Base-by-base conservation (phyloP, 495 filamentous ascomycete genomes). In the Filosporella fistucella region DNA sequence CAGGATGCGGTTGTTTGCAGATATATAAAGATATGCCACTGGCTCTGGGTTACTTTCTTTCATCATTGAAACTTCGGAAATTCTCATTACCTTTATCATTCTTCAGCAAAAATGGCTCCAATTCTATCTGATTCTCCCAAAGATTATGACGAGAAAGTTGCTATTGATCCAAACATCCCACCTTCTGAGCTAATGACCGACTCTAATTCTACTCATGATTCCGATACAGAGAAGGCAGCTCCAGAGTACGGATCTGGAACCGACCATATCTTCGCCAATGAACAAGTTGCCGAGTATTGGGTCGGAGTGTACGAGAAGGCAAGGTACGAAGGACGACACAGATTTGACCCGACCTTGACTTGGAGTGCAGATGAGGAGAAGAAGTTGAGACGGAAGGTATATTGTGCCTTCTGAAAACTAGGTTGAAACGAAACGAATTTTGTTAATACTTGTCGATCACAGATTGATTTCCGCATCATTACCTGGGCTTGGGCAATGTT, bases 351-450 rank as follows among this genome's bases (percentile, higher is more conserved):
- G 0, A 65, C 77, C 0, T 81, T 81, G 35, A 69, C 80, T 39
- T 90, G 87, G 86, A 73, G 73, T 0, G 72, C 76, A 51, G 56
- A 69, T 11, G 86, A 90, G 58, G 87, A 90, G 59, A 81, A 76
- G 51, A 66, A 64, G 1, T 56, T 90, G 5, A 69, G 88, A 3
- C 67, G 72, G 39, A 89, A 22, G 17, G 35, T 38, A 21, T 35
- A 16, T 81, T 70, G 76, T 82, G 60, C 33, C 43, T 20, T 5
- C 26, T 38, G 21, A 9, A 12, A 6, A 7, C 42, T 18, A 28
- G 16, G 17, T 40, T 49, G n/a, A 33, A 20, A 28, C 38, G 43
- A 24, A 44, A 25, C 13, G 32, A 35, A 12, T 11, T 9, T 4
- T 21, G 13, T 6, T 21, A n/a, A n/a, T n/a, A n/a, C n/a, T n/a